phyloP scores from a whole-genome alignment of 495 filamentous ascomycete genomes.

The Rhypophila decipiens region DNA sequence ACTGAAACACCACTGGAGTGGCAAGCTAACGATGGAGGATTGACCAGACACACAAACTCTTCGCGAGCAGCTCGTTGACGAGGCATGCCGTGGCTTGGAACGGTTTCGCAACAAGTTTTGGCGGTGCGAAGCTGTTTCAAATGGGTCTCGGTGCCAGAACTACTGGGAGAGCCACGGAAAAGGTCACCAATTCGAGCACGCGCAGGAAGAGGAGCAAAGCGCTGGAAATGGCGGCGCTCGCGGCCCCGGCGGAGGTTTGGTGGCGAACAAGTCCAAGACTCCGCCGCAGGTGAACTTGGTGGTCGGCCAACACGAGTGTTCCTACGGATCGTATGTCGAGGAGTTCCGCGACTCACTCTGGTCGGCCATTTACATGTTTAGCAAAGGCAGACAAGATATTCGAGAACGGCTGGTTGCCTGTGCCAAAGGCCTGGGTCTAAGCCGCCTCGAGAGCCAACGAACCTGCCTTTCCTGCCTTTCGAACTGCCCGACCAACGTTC shows the following conservation, averaged over 20 bases:
- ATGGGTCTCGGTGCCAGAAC: constrained; percentile 12
- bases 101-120: constrained; percentile 12
- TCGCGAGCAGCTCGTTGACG: constrained; percentile 8
- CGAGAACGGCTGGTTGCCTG: background rate
- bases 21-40: background rate
- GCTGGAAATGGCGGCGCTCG: background rate
- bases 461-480: constrained; percentile 36
- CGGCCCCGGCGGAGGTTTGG: constrained; percentile 1
- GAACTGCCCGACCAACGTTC: constrained; percentile 26
- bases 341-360: no score
- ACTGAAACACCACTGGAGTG: background rate
- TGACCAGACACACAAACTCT: background rate
- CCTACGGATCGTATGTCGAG: no score
- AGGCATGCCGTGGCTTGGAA: constrained; percentile 13
- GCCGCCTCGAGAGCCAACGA: constrained; percentile 15
- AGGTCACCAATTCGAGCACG: constrained; percentile 13
- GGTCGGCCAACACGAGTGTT: no score
- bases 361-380: no score
- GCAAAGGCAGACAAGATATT: background rate
- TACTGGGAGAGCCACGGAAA: constrained; percentile 14
- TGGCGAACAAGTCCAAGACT: background rate
- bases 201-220: background rate
- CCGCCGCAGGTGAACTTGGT: no score
- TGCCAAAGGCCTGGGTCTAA: constrained; percentile 3
- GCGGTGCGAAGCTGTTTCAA: constrained; percentile 12